Evolutionary conservation across 192 early-diverging fungal species (phyloP), one percentile per base, ranked within the genome.

Genomic region (Coemansia nantahalensis): DNA sequence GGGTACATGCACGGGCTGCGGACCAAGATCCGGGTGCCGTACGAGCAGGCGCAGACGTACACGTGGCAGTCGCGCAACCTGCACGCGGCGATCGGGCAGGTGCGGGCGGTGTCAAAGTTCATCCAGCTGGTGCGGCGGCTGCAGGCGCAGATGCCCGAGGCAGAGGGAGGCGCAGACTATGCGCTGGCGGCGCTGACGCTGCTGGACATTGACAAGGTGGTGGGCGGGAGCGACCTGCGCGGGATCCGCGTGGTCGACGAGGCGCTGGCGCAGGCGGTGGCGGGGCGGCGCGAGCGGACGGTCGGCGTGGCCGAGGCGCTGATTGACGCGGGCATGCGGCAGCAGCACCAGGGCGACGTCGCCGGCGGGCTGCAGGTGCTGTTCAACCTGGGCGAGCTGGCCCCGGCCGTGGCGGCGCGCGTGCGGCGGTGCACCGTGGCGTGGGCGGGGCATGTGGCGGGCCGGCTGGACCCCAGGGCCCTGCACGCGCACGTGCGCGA

Each of bases 131-230:
- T 35, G 10, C 54, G 54, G 6, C 35, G 66, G 47, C 56, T 76
- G 18, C 19, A n/a, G 4, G 26, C 28, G n/a, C 65, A 60, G 65
- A 45, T 67, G 1, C 51, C 61, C 2, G 48, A 41, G n/a, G 6
- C 44, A 3, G 8, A 4, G 1, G 19, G 21, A 17, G 7, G 30
- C 8, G 4, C 28, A 49, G 72, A 76, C 16, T 68, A 40, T 45
- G 34, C 62, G n/a, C 48, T 68, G 26, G 65, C 55, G 2, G 65
- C 72, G 41, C 44, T 68, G 37, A 68, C 66, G 13, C 46, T 76
- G 44, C 41, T 37, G 18, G 72, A 76, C 30, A 68, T 76, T 3
- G 62, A 63, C 9, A 37, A 41, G 11, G 40, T 56, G 1, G 57
- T 57, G 5, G 32, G 12, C 5, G 43, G 45, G 23, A 46, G 36